Base-by-base conservation (phyloP, 179 eudicot species). In the Carnegiea gigantea region DNA sequence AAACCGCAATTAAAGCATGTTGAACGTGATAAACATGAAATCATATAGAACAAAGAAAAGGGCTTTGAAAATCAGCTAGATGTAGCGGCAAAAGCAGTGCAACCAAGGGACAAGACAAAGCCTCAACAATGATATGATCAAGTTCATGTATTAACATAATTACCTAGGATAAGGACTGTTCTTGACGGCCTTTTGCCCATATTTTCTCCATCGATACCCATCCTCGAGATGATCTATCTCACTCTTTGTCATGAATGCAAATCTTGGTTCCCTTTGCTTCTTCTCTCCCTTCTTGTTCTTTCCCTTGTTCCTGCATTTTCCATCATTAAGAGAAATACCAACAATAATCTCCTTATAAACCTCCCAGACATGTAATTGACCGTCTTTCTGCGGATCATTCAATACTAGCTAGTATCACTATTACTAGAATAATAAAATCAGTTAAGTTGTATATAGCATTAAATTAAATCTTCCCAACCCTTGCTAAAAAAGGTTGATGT, bases 171-270 rank as follows among this genome's bases (percentile, higher is more conserved):
- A 92, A 79, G 92, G 92, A 82, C 92, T 90, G 74, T 90, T 90
- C 78, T 90, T 90, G 68, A 92, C 93, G 15, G 95, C 93, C 74
- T 92, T 92, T 76, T 92, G 95, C 14, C 95, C 95, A 59, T 92
- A 92, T 81, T 92, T 92, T 84, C 93, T 90, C 93, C 95, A 92
- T 85, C 95, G 85, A 80, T 92, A 92, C 5, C 95, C 95, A 85
- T 93, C 98, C 89, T 93, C 98, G 49, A 93, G 92, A 85, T 93
- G 91, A 90, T 93, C 98, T 23, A 91, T 88, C 53, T 92, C 94
- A 72, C 94, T 93, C 85, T 92, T 92, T 30, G 96, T 92, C 92
- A 91, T 88, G 90, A 93, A 93, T 40, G 98, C 95, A 79, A 90
- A 89, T 77, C 96, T 75, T 30, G 92, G 88, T 49, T 90, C 92